Conservation (phyloP, 345 rosid species). For the Lepidium sativum region DNA sequence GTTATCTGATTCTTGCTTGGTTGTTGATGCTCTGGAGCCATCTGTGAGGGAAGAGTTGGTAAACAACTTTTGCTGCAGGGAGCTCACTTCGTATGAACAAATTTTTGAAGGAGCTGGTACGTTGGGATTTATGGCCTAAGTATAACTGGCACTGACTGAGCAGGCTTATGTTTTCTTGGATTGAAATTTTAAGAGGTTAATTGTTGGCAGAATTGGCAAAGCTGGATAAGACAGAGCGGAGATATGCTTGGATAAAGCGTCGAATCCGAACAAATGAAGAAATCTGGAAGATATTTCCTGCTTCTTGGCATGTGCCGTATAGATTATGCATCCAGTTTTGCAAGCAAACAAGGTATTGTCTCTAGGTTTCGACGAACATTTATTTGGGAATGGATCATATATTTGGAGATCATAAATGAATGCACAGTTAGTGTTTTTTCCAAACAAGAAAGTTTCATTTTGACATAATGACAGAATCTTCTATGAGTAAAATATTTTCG, state of each 20-base stretch:
- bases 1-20: constrained; percentile 92
- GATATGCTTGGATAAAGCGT: constrained; percentile 98
- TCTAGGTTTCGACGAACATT: not conserved
- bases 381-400: not conserved
- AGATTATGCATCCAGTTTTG: constrained; percentile 92
- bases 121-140: constrained; percentile 22
- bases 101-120: constrained; percentile 99
- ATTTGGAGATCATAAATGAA: not conserved
- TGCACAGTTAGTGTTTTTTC: not conserved
- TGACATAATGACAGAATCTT: not conserved
- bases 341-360: constrained; percentile 75
- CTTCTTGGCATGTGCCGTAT: constrained; percentile 95
- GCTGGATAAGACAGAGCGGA: constrained; percentile 89
- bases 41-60: constrained; percentile 99
- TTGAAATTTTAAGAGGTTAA: not conserved
- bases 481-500: not conserved
- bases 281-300: constrained; percentile 93
- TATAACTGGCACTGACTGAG: constrained; percentile 1
- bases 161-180: not conserved
- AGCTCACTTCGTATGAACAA: constrained; percentile 95
- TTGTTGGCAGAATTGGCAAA: constrained; percentile 69
- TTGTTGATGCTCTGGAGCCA: constrained; percentile 96
- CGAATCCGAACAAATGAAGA: constrained; percentile 94
- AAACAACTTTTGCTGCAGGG: constrained; percentile 93
- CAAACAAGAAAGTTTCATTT: not conserved